These are phyloP conservation scores for Whalleya microplaca DNA, from an alignment of 2,329 filamentous ascomycete genomes.

Conservation along the genomic window DNA sequence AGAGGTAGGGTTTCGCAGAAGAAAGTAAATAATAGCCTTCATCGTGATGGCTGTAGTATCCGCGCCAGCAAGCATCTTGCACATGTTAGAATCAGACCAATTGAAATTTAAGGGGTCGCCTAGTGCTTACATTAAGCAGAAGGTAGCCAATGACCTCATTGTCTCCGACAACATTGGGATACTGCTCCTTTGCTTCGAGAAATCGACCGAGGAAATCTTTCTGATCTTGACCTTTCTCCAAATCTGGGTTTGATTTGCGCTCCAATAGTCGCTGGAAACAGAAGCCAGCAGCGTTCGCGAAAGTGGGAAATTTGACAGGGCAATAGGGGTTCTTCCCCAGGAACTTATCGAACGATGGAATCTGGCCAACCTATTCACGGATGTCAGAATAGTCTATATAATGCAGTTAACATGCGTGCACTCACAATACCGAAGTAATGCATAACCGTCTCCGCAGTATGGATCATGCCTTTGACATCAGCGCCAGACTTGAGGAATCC, in stretches of 20 bases:
- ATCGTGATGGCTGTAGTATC: conserved; percentile 26
- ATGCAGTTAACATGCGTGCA: background rate
- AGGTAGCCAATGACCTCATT: conserved; percentile 33
- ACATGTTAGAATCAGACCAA: background rate
- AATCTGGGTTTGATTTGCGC: conserved; percentile 3
- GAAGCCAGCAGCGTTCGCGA: background rate
- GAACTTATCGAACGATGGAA: conserved; percentile 39
- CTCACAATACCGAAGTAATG: conserved; percentile 36
- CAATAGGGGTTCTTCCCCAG: conserved; percentile 42
- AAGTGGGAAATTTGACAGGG: conserved; percentile 2
- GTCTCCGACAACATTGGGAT: conserved; percentile 36
- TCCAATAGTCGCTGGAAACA: conserved; percentile 1
- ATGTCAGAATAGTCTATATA: background rate
- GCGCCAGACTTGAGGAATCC: conserved; percentile 45
- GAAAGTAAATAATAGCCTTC: conserved; percentile 38
- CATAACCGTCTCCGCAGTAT: conserved; percentile 36
- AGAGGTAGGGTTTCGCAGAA: conserved; percentile 34
- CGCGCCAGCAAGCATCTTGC: conserved; percentile 10
- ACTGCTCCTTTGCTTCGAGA: conserved; percentile 30
- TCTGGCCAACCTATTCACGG: conserved; percentile 25
- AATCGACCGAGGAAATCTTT: conserved; percentile 35
- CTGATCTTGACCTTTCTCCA: background rate
- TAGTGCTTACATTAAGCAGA: conserved; percentile 4
- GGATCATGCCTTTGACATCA: conserved; percentile 45
- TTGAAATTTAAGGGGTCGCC: background rate